Base-by-base conservation (phyloP, 2,329 filamentous ascomycete species). In the Ambrosiella xylebori region DNA sequence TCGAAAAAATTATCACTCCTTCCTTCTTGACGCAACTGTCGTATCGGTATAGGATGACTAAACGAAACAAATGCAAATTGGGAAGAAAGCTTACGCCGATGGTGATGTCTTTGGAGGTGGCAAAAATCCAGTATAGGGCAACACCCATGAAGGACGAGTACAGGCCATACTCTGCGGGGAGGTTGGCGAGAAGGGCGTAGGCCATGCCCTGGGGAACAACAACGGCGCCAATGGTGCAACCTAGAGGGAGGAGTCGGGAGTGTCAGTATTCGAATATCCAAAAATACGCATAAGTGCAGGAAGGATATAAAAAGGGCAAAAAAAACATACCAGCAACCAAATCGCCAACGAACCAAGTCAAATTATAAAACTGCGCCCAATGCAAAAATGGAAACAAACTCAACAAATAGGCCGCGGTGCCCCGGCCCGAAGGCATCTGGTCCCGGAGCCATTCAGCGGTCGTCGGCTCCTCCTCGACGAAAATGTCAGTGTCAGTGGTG, bases 81-180 rank as follows among this genome's bases (percentile, higher is more conserved):
- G 27, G 11, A 12, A 35, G 17, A 27, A 4, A 13, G 50, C 55
- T 50, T 57, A 57, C 55, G 15, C 91, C 91, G 59, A 97, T 97
- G 9, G 91, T 96, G 66, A 98, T 97, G 69, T 98, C 91, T 68
- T 97, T 98, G 9, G 91, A 96, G 0, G 93, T 98, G 39, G 90
- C 93, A 66, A 97, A 97, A 67, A 96, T 86, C 91, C 91, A 97
- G 71, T 98, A 98, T 61, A 95, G 77, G 62, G 95, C 69, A 13
- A 95, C 90, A 56, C 91, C 91, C 79, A 96, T 93, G 67, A 98
- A 97, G 0, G 91, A 96, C 0, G 91, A 93, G 61, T 73, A 73
- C 15, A 78, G 65, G 11, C 75, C 75, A 64, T 73, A 78, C 62
- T 78, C 71, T 27, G 74, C 69, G 4, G 70, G 68, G 54, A 78